phyloP scores from a whole-genome alignment of 1,284 basidiomycete species.

The Volvariella surrecta region DNA sequence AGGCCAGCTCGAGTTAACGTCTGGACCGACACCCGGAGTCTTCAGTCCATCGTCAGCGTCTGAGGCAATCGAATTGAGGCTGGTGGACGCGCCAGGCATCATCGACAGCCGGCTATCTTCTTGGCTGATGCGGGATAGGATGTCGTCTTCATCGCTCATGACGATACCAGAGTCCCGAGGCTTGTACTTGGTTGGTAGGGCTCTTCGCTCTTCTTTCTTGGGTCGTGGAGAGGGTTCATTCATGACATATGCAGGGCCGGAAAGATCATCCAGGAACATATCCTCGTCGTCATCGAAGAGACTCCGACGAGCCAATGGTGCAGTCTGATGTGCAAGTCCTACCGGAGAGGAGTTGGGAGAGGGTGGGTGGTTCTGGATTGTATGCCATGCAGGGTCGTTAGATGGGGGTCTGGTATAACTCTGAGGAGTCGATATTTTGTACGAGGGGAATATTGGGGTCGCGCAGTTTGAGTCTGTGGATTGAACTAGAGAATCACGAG shows the following conservation, averaged over 20 bases:
- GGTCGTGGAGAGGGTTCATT: constrained; percentile 51
- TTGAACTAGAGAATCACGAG: not conserved
- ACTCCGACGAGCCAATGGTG: constrained; percentile 13
- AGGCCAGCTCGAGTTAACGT: constrained; percentile 55
- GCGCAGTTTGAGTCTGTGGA: no score
- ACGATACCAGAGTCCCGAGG: constrained; percentile 60
- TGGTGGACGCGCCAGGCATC: constrained; percentile 50
- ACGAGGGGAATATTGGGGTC: constrained; percentile 9
- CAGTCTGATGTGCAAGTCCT: no score
- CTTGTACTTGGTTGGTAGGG: constrained; percentile 56
- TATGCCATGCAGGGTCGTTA: constrained; percentile 32
- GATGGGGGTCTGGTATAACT: constrained; percentile 44
- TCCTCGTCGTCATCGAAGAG: constrained; percentile 43
- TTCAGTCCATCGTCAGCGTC: constrained; percentile 53
- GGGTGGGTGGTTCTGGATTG: constrained; percentile 30
- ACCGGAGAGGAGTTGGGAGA: constrained; percentile 45
- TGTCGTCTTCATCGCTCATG: constrained; percentile 52
- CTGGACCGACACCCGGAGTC: constrained; percentile 54
- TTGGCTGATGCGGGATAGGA: constrained; percentile 17
- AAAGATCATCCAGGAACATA: constrained; percentile 40
- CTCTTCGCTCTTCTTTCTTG: constrained; percentile 24
- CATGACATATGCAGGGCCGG: no score
- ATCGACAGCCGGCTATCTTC: constrained; percentile 25
- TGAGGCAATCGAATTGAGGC: constrained; percentile 51
- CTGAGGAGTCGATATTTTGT: constrained; percentile 38